Evolutionary conservation across 208 protist genomes (phyloP).

Genomic region (Trypanosoma avium): DNA sequence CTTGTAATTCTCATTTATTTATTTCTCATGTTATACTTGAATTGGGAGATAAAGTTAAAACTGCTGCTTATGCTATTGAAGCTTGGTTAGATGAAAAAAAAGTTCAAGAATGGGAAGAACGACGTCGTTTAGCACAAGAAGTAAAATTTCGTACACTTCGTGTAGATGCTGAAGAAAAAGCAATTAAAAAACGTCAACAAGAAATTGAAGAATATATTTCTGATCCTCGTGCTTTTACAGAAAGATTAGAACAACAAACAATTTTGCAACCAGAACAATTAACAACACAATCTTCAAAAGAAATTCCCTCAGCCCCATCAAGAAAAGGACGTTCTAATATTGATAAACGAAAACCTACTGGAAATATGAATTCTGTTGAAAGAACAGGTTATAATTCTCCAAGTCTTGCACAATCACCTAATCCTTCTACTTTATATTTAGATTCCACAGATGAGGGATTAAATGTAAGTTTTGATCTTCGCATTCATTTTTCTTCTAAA

Average conservation of each 20-base stretch:
- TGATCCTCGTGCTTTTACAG: conserved; percentile 44
- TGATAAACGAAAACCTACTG: conserved; percentile 22
- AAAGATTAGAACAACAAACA: conserved; percentile 30
- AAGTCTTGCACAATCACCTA: not conserved
- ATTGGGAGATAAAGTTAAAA: conserved; percentile 19
- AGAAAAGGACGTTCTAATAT: conserved; percentile 14
- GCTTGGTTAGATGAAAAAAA: conserved; percentile 43
- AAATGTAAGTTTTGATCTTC: conserved; percentile 38
- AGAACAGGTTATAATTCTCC: not conserved
- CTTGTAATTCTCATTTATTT: conserved; percentile 50
- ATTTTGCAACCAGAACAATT: conserved; percentile 9
- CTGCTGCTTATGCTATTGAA: conserved; percentile 53
- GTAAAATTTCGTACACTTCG: conserved; percentile 34
- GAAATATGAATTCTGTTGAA: not conserved
- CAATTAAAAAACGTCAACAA: conserved; percentile 15
- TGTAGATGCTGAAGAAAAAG: conserved; percentile 29
- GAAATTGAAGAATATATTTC: conserved; percentile 38
- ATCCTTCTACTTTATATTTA: conserved; percentile 22
- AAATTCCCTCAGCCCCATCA: not conserved
- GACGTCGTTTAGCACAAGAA: conserved; percentile 55
- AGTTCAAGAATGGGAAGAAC: conserved; percentile 53
- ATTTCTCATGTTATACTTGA: conserved; percentile 54
- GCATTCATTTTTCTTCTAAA: conserved; percentile 48
- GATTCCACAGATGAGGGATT: conserved; percentile 39
- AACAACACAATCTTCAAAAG: not conserved